phyloP scores from a whole-genome alignment of 1,284 basidiomycete species.

The Sanghuangporus baumii region DNA sequence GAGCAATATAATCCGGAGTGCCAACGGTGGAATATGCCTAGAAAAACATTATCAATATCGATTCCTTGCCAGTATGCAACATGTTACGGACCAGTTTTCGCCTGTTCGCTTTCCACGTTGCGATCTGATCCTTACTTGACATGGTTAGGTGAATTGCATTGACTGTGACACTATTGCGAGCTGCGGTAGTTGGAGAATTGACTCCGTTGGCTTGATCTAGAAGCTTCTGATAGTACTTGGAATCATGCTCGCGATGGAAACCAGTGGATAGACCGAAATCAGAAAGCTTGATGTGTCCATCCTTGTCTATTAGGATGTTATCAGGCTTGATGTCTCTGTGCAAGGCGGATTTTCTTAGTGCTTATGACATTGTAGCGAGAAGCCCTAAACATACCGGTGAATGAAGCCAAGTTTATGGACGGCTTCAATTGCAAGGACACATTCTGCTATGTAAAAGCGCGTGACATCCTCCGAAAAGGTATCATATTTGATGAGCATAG shows the following conservation, averaged over 20 bases:
- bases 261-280: conserved; percentile 98
- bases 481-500: conserved; percentile 99
- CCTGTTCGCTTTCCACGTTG: conserved; percentile 98
- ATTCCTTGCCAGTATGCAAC: neutral
- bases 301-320: conserved; percentile 96
- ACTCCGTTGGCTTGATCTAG: conserved; percentile 49
- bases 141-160: conserved; percentile 95
- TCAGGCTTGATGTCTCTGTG: conserved; percentile 96
- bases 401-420: conserved; percentile 99
- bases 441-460: conserved; percentile 99
- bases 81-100: conserved; percentile 73
- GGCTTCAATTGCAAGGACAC: conserved; percentile 95
- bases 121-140: conserved; percentile 89
- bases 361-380: neutral
- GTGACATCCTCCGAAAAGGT: conserved; percentile 98
- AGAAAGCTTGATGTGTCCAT: conserved; percentile 95
- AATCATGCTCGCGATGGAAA: conserved; percentile 96
- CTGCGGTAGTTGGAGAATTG: conserved; percentile 32
- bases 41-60: neutral
- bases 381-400: conserved; percentile 67
- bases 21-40: conserved; percentile 98
- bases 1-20: conserved; percentile 98
- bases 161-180: conserved; percentile 91
- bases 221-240: conserved; percentile 90
- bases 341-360: neutral